These are phyloP conservation scores for Lachnellula arida DNA, from an alignment of 2,329 filamentous ascomycete species.

Conservation along the genomic window DNA sequence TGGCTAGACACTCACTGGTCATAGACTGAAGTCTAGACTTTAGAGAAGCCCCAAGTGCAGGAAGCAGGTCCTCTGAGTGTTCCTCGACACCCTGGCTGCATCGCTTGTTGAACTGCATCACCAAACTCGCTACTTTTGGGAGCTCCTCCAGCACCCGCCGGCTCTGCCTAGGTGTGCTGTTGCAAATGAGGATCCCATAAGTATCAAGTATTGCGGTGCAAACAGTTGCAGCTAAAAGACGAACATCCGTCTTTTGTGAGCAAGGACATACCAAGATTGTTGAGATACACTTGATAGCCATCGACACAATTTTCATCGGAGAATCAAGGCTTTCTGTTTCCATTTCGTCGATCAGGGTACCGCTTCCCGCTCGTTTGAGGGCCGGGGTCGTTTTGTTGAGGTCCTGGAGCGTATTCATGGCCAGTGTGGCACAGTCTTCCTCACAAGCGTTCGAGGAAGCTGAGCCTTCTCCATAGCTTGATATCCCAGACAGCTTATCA, in stretches of 20 bases:
- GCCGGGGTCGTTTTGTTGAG: not conserved
- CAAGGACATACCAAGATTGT: not conserved
- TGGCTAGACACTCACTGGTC: constrained; percentile 2
- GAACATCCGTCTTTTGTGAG: not conserved
- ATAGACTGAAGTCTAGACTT: constrained; percentile 20
- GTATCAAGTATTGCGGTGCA: not conserved
- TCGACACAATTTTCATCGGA: not conserved
- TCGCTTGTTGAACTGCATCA: not conserved
- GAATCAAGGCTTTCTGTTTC: not conserved
- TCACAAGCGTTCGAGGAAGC: not conserved
- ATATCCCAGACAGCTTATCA: not conserved
- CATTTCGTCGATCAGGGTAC: not conserved
- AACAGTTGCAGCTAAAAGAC: not conserved
- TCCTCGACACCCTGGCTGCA: not conserved
- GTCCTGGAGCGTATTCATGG: not conserved
- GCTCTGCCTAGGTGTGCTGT: not conserved
- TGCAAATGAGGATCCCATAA: not conserved
- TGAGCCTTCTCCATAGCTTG: not conserved
- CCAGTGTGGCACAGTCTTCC: not conserved
- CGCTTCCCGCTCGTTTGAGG: not conserved
- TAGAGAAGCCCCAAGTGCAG: constrained; percentile 23
- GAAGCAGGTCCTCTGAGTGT: not conserved
- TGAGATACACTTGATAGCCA: not conserved
- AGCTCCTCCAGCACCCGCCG: not conserved
- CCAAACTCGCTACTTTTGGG: not conserved